Evolutionary conservation across 2,329 filamentous ascomycete genomes (phyloP).

Genomic region (Penicillium glabrum): DNA sequence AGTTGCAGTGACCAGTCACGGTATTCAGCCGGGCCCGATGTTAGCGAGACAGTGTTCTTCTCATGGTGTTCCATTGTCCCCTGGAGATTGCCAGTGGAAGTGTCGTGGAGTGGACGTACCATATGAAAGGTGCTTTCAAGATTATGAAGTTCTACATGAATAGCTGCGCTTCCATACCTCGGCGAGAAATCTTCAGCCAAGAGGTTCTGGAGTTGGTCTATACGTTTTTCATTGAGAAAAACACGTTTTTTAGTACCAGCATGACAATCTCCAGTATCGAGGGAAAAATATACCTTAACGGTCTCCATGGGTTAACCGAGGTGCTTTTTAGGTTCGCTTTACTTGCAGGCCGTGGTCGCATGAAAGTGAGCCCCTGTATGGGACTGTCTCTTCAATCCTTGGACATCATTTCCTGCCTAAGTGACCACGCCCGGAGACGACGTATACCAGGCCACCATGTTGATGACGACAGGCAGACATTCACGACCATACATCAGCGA

Average conservation of each 20-base stretch:
- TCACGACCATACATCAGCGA: neutral
- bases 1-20: no score
- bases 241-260: neutral
- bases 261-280: neutral
- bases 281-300: neutral
- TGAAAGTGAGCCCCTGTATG: neutral
- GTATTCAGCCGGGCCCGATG: no score
- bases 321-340: neutral
- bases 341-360: neutral
- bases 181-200: neutral
- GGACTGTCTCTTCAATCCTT: neutral
- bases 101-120: neutral
- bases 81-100: neutral
- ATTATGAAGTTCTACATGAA: neutral
- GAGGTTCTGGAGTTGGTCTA: neutral
- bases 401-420: neutral
- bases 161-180: neutral
- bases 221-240: neutral
- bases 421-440: neutral
- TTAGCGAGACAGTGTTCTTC: neutral
- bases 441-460: neutral
- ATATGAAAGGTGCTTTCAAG: neutral
- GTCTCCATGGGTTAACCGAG: neutral
- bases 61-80: neutral
- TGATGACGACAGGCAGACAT: no score